Percentiles rank a stretch among this genome's conserved stretches.
phyloP scores from a whole-genome alignment of 2,329 filamentous ascomycete genomes.

The Claviceps pusilla region DNA sequence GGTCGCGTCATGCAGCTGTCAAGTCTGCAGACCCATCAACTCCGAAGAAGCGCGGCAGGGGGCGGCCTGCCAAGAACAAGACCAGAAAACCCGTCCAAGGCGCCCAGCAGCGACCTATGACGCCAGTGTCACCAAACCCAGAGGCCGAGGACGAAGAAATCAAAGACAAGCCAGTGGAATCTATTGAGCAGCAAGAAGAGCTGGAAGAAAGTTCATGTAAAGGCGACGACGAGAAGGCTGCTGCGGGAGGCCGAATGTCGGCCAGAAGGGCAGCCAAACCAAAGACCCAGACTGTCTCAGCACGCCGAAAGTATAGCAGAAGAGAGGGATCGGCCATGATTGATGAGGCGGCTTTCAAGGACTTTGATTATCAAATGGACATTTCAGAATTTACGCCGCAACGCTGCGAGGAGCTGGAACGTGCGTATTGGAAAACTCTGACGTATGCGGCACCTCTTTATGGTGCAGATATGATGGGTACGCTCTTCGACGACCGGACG shows the following conservation, averaged over 20 bases:
- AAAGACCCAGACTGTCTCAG: conserved; percentile 63
- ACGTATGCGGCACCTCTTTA: conserved; percentile 93
- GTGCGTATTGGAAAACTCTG: conserved; percentile 91
- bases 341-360: conserved; percentile 79
- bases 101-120: conserved; percentile 41
- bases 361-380: conserved; percentile 82
- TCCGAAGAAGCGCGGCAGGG: conserved; percentile 26
- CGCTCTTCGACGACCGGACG: conserved; percentile 75
- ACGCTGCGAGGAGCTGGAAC: conserved; percentile 85
- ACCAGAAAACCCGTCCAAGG: conserved; percentile 23
- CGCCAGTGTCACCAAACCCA: conserved; percentile 39
- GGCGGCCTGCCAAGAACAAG: conserved; percentile 23
- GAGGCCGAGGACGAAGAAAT: conserved; percentile 18
- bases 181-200: conserved; percentile 30
- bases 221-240: conserved; percentile 28
- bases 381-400: conserved; percentile 80
- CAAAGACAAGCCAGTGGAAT: conserved; percentile 25
- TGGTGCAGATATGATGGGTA: conserved; percentile 90
- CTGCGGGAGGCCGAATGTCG: conserved; percentile 28
- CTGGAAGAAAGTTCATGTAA: conserved; percentile 23
- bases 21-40: conserved; percentile 18
- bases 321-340: conserved; percentile 64
- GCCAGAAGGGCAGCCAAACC: conserved; percentile 35
- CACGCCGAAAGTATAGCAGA: conserved; percentile 72
- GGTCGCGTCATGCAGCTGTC: conserved; percentile 22